Evolutionary conservation across 2,329 filamentous ascomycete genomes (phyloP), one percentile per base, ranked within the genome.

Genomic region (Neofusicoccum parvum): DNA sequence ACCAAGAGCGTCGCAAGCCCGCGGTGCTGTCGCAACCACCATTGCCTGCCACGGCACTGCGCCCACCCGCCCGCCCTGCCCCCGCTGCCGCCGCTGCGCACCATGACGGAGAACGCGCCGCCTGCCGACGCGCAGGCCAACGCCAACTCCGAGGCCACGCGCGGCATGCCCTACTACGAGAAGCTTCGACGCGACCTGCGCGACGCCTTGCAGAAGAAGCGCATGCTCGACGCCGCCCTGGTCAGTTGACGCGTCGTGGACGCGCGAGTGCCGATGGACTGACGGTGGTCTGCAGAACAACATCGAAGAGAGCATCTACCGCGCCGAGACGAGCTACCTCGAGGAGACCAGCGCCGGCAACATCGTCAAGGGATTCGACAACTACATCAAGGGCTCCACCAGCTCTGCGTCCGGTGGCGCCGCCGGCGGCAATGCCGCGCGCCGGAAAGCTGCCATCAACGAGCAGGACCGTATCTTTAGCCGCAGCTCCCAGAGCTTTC

Each of bases 341-440:
- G 94, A 98, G 77, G 92, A 92, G 73, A 90, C 89, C 14, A 88
- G 85, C 71, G 86, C 87, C 20, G 95, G 95, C 50, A 99, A 99
- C 81, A 98, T 99, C 75, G 94, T 99, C 76, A 93, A 92, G 56
- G 95, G 95, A 23, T 99, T 99, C 78, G 95, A 99, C 78, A 96
- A 93, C 76, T 99, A 98, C 81, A 96, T 97, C 83, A 99, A 99
- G 79, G 94, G 92, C 64, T 86, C 85, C 17, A 85, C 50, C 15
- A 17, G 27, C 5, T 74, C 87, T 9, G 86, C 87, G n/a, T 82
- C 84, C 1, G 85, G 85, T 3, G 74, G 77, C 5, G 72, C 75
- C 32, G 70, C 70, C 63, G 79, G 78, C 34, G 71, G 72, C 51
- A 78, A 74, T 65, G 73, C 70, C 67, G 76, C 90, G 73, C 86